Base-by-base conservation (phyloP, 768 basidiomycete species). In the Suillus brevipes region DNA sequence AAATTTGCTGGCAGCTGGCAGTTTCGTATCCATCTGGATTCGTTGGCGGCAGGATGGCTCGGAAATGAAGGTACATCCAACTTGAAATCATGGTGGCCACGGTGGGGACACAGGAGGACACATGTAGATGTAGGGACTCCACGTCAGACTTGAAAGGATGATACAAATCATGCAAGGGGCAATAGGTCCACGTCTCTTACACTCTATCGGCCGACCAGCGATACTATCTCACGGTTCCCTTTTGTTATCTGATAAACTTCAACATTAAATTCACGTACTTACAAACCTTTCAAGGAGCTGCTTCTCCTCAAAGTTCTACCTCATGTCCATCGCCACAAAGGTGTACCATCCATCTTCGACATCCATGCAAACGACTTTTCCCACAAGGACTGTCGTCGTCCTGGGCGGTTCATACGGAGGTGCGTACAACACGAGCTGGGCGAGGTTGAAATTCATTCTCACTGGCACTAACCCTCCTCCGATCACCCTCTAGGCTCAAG, bases 371-470 rank as follows among this genome's bases (percentile, higher is more conserved):
- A 37, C 4, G 14, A 7, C 25, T 3, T 42, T 20, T 28, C 58
- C 18, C 2, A 59, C 25, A 61, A 77, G 73, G 65, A 86, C 83
- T 6, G 81, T 88, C 13, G 82, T 82, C 49, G 81, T 88, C 43
- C 75, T 87, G 13, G 87, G 87, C 0, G 85, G 79, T 1, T 81
- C 84, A 0, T 87, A 86, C 67, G 87, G 85, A 43, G 87, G 85
- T 83, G 52, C 65, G 78, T 68, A 6, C 42, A 36, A 23, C 31
- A 10, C 49, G 28, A 68, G 64, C 58, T 31, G 25, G 67, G 64
- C 58, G 31, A 9, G 31, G 31, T 20, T 65, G 50, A 65, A 64
- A 61, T 60, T 60, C 52, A 60, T 36, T 36, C 28, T 42, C 23
- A 36, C 37, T 68, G n/a, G n/a, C n/a, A n/a, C n/a, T n/a, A n/a